phyloP scores from a whole-genome alignment of 2,329 filamentous ascomycete genomes.

The Phialocephala sp. region DNA sequence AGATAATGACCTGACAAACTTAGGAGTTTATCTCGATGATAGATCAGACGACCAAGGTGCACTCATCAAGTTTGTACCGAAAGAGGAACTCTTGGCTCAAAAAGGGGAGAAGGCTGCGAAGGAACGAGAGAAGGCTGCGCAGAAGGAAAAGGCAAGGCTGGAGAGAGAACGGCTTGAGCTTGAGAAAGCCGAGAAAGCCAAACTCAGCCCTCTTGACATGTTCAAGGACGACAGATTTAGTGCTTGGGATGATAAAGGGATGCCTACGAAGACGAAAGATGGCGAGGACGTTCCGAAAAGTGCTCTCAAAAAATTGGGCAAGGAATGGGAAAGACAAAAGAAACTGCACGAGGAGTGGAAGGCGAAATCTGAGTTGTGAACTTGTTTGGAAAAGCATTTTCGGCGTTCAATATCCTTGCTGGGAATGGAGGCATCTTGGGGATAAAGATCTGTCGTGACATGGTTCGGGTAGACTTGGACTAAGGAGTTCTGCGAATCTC shows the following conservation, averaged over 20 bases:
- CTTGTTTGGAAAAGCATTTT: slow-evolving; percentile 15
- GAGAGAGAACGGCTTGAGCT: slow-evolving; percentile 56
- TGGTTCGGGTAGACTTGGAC: background rate
- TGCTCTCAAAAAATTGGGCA: slow-evolving; percentile 79
- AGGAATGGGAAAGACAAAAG: slow-evolving; percentile 91
- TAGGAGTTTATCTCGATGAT: slow-evolving; percentile 89
- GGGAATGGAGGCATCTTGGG: background rate
- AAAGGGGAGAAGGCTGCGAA: slow-evolving; percentile 64
- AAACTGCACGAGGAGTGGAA: slow-evolving; percentile 74
- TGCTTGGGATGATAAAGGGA: slow-evolving; percentile 81
- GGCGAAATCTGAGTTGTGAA: slow-evolving; percentile 24
- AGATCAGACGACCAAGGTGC: slow-evolving; percentile 70
- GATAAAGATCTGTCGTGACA: background rate
- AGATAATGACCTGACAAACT: slow-evolving; percentile 78
- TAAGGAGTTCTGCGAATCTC: background rate
- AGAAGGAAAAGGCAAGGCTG: slow-evolving; percentile 58
- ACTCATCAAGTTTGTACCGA: slow-evolving; percentile 71
- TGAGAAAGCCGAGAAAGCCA: slow-evolving; percentile 64
- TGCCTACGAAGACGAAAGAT: slow-evolving; percentile 78
- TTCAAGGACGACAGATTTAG: slow-evolving; percentile 68
- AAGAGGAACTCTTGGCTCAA: slow-evolving; percentile 60
- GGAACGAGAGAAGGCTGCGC: slow-evolving; percentile 65
- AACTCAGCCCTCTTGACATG: slow-evolving; percentile 59
- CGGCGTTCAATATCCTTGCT: slow-evolving; percentile 14
- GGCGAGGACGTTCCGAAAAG: slow-evolving; percentile 84